Evolutionary conservation across 2,329 filamentous ascomycete genomes (phyloP).

Genomic region (Phaeosphaeriaceae sp.): DNA sequence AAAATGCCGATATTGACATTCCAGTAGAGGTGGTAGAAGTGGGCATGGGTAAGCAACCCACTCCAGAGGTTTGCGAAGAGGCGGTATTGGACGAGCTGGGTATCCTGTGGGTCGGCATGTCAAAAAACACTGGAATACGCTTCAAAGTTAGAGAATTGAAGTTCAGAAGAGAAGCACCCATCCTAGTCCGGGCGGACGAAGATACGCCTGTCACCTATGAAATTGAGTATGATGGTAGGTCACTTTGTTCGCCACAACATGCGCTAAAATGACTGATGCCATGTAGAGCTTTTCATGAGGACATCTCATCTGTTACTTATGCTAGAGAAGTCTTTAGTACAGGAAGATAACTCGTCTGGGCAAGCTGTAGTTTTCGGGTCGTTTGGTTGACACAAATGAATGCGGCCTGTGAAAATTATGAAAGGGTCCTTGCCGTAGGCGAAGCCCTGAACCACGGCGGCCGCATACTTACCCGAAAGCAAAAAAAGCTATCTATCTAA

Average conservation of each 20-base stretch:
- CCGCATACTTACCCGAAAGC: constrained; percentile 1
- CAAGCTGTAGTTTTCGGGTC: constrained; percentile 72
- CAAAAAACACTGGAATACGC: constrained; percentile 69
- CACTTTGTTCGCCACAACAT: background rate
- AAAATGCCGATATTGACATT: constrained; percentile 15
- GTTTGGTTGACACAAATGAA: constrained; percentile 34
- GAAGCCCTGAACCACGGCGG: background rate
- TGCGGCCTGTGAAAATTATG: background rate
- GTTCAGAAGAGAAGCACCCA: constrained; percentile 54
- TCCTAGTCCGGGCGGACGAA: constrained; percentile 65
- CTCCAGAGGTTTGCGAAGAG: constrained; percentile 18
- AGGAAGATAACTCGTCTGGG: constrained; percentile 65
- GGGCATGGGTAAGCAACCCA: constrained; percentile 28
- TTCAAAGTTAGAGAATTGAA: constrained; percentile 67
- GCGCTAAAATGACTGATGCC: background rate
- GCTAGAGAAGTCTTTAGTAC: constrained; percentile 68
- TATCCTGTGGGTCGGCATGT: constrained; percentile 72
- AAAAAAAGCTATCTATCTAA: background rate
- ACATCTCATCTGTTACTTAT: constrained; percentile 49
- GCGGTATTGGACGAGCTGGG: constrained; percentile 20
- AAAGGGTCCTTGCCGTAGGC: background rate
- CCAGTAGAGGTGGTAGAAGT: constrained; percentile 28
- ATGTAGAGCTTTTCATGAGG: constrained; percentile 38
- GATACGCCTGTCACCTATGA: constrained; percentile 72
- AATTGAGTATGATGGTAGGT: constrained; percentile 73